Evolutionary conservation across 345 rosid genomes (phyloP).

Genomic region (Boechera divaricarpa): DNA sequence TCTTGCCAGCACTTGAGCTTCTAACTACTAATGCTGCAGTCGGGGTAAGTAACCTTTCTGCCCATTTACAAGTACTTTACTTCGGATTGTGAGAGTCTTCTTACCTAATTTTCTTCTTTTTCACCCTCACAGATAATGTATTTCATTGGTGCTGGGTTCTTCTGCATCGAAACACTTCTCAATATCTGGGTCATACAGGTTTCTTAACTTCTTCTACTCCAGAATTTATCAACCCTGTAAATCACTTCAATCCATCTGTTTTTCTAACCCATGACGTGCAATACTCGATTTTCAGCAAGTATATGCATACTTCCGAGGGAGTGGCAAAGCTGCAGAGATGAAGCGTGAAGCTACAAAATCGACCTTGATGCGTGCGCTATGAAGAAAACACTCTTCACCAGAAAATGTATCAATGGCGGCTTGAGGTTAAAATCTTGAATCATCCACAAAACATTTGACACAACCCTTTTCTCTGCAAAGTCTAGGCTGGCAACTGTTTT

Average conservation of each 20-base stretch:
- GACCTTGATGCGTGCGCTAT: constrained; percentile 74
- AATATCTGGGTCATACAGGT: constrained; percentile 99
- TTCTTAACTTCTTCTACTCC: constrained; percentile 30
- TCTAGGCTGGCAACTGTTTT: constrained; percentile 4
- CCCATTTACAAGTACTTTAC: constrained; percentile 8
- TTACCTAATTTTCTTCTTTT: constrained; percentile 7
- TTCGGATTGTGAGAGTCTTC: background rate
- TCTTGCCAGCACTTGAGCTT: constrained; percentile 89
- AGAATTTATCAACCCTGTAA: constrained; percentile 4
- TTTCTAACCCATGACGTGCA: constrained; percentile 21
- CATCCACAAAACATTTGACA: constrained; percentile 16
- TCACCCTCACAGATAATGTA: constrained; percentile 66
- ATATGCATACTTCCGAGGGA: constrained; percentile 87
- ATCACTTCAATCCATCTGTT: constrained; percentile 1
- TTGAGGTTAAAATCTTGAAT: constrained; percentile 36
- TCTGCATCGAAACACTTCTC: constrained; percentile 74
- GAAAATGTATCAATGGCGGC: constrained; percentile 35
- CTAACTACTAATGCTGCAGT: constrained; percentile 55
- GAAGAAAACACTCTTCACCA: constrained; percentile 36
- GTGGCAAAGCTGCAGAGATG: constrained; percentile 88
- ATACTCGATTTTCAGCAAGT: constrained; percentile 71
- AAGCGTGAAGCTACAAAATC: constrained; percentile 72
- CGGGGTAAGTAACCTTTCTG: constrained; percentile 60
- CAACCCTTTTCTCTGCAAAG: constrained; percentile 22
- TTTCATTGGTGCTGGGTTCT: constrained; percentile 80